Conservation (phyloP, 176 grass and related monocot species). For the Aegilops sharonensis region DNA sequence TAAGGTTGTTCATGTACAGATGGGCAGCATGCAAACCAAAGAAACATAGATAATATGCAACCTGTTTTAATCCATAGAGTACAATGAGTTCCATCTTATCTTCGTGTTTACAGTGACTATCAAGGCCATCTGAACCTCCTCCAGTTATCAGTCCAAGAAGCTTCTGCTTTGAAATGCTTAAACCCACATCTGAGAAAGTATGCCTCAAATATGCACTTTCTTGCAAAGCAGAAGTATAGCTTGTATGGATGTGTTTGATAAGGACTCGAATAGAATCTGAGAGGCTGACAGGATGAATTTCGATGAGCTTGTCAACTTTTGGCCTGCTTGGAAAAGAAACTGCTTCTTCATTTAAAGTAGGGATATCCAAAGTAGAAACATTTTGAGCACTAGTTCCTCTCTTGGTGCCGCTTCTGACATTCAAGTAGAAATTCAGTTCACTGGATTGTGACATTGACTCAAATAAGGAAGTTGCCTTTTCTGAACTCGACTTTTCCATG, state of each 20-base stretch:
- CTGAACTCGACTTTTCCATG: constrained; percentile 29
- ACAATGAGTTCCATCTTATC: constrained; percentile 50
- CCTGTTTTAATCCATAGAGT: constrained; percentile 65
- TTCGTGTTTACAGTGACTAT: constrained; percentile 33
- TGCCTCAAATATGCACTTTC: constrained; percentile 46
- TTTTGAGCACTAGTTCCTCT: constrained; percentile 25
- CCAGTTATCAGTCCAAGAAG: constrained; percentile 56
- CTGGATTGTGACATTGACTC: constrained; percentile 50
- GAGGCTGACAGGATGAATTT: constrained; percentile 55
- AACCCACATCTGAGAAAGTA: constrained; percentile 29
- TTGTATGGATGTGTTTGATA: constrained; percentile 42
- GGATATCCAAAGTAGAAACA: constrained; percentile 22
- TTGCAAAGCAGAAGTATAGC: constrained; percentile 50
- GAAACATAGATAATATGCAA: constrained; percentile 77
- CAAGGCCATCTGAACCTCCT: constrained; percentile 31
- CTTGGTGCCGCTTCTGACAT: constrained; percentile 46
- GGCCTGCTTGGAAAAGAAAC: constrained; percentile 22
- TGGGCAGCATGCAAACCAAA: constrained; percentile 68
- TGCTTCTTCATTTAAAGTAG: constrained; percentile 42
- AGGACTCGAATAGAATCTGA: constrained; percentile 55
- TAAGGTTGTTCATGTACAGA: constrained; percentile 58
- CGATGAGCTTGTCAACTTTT: constrained; percentile 38
- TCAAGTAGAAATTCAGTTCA: constrained; percentile 72
- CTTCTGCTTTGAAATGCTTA: constrained; percentile 61
- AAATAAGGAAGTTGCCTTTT: constrained; percentile 53